Evolutionary conservation across 495 filamentous ascomycete genomes (phyloP), one percentile per base, ranked within the genome.

Genomic region (Penicillium egyptiacum): DNA sequence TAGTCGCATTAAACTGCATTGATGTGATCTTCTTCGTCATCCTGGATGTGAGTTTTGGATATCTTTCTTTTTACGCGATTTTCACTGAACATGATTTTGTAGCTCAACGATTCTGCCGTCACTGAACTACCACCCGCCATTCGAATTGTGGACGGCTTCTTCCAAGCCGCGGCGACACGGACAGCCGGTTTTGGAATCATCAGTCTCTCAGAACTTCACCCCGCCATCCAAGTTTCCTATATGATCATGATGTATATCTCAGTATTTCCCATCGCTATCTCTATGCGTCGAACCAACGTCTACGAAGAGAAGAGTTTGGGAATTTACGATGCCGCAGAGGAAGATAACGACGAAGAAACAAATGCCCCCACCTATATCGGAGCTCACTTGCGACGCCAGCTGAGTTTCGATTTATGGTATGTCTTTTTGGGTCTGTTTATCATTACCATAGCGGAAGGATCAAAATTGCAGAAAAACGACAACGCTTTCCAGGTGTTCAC

Each of bases 161-260:
- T 96, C 69, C 91, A 97, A 72, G 92, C 93, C 1, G 81, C 86
- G 0, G 86, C 88, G 12, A 96, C 93, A 0, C 78, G 93, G 59
- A 96, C 92, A 2, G 91, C 93, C 2, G 93, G 93, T 1, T 96
- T 96, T 63, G 77, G 88, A 7, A 87, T 88, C 45, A 81, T 96
- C 62, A 88, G 87, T 57, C 73, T 98, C 23, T 76, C 89, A 6
- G 70, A 77, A 0, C 78, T 98, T 14, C 93, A 97, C 63, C 93
- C 93, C 0, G 93, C 87, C 2, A 91, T 96, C 12, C 93, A 98
- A 65, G 89, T 94, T 4, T 96, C 91, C 17, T 97, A 96, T 75
- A 72, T 96, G 72, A 86, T 98, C 72, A 98, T 98, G 93, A 98
- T 98, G 93, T 98, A 98, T 70, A 98, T 98, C 59, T 96, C 93